Evolutionary conservation across 2,329 filamentous ascomycete genomes (phyloP).

Genomic region (Xylaria sp.): DNA sequence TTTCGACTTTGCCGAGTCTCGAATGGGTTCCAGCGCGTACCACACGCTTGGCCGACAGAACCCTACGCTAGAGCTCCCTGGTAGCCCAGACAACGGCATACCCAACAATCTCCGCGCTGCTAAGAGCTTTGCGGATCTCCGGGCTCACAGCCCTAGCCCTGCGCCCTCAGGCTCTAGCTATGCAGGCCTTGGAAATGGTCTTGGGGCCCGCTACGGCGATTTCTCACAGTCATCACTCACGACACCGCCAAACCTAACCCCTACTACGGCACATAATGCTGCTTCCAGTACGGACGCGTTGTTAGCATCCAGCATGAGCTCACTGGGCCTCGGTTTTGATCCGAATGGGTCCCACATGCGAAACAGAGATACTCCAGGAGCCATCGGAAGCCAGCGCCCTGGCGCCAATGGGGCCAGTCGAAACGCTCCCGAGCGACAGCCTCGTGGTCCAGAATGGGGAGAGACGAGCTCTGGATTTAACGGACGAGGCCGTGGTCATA

Average conservation of each 20-base stretch:
- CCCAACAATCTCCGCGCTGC: conserved; percentile 88
- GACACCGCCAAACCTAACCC: conserved; percentile 51
- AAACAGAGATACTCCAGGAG: conserved; percentile 65
- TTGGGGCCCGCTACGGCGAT: conserved; percentile 54
- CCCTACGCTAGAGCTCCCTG: conserved; percentile 88
- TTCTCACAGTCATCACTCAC: conserved; percentile 49
- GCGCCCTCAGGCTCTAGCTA: conserved; percentile 91
- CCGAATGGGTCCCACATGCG: conserved; percentile 53
- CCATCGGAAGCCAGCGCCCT: conserved; percentile 74
- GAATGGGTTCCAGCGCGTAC: conserved; percentile 74
- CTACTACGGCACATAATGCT: conserved; percentile 51
- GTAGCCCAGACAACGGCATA: conserved; percentile 74
- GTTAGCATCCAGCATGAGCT: conserved; percentile 51
- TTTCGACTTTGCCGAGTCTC: conserved; percentile 88
- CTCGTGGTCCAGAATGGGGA: conserved; percentile 73
- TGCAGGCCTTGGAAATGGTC: conserved; percentile 59
- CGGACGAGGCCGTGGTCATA: conserved; percentile 67
- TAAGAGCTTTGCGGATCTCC: conserved; percentile 95
- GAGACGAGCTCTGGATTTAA: conserved; percentile 62
- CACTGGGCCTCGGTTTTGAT: conserved; percentile 65
- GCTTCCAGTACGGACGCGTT: conserved; percentile 49
- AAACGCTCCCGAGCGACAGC: conserved; percentile 69
- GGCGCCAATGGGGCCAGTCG: conserved; percentile 58
- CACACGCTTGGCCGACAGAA: conserved; percentile 82
- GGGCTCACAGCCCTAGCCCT: conserved; percentile 94